These are phyloP conservation scores for Metschnikowia similis DNA, from an alignment of 805 yeast species.

Conservation along the genomic window DNA sequence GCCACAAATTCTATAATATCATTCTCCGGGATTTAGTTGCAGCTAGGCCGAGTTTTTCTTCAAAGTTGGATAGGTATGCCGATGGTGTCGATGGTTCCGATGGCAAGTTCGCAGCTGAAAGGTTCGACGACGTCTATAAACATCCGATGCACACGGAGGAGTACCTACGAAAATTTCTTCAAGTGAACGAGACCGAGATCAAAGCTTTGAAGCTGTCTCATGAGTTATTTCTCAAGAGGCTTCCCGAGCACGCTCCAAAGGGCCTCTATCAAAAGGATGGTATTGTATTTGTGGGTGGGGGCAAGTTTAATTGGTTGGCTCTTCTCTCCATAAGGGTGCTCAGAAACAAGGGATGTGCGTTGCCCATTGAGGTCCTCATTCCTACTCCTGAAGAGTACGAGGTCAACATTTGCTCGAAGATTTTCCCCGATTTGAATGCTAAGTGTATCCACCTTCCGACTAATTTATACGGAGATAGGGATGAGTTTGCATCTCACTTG, in stretches of 20 bases:
- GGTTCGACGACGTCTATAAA: constrained; percentile 35
- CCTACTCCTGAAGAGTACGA: constrained; percentile 71
- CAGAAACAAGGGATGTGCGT: constrained; percentile 58
- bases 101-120: constrained; percentile 9
- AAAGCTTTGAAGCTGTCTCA: constrained; percentile 46
- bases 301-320: constrained; percentile 68
- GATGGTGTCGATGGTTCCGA: constrained; percentile 5
- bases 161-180: constrained; percentile 47
- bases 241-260: constrained; percentile 40
- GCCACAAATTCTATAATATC: constrained; percentile 39
- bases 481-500: constrained; percentile 26
- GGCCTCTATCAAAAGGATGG: constrained; percentile 46
- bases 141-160: constrained; percentile 45
- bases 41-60: constrained; percentile 42
- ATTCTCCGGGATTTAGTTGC: constrained; percentile 40
- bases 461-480: constrained; percentile 20
- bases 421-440: constrained; percentile 37
- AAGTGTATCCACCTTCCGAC: constrained; percentile 36
- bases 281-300: constrained; percentile 76
- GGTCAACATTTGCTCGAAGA: constrained; percentile 46
- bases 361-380: constrained; percentile 80
- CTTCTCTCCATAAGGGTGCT: constrained; percentile 60
- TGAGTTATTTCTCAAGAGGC: constrained; percentile 34
- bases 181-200: constrained; percentile 41
- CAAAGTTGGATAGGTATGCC: constrained; percentile 41